Evolutionary conservation across 2,329 filamentous ascomycete genomes (phyloP).

Genomic region (Hypoxylon sp.): DNA sequence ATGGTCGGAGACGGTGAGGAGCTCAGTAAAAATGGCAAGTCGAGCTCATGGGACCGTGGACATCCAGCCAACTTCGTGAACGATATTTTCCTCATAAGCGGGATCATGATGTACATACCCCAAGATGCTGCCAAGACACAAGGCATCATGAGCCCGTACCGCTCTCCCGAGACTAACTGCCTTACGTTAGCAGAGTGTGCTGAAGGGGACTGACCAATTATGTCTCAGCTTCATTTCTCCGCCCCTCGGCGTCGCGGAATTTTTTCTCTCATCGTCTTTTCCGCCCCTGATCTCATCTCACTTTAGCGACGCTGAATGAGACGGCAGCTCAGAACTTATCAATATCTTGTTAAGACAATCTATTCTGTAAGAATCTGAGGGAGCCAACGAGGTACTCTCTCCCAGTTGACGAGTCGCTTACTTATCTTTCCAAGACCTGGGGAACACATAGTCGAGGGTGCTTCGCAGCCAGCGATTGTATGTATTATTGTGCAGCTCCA

Average conservation of each 20-base stretch:
- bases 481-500: conserved; percentile 25
- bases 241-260: conserved; percentile 40
- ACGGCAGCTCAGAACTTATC: conserved; percentile 24
- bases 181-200: conserved; percentile 35
- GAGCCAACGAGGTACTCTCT: conserved; percentile 15
- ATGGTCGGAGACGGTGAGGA: conserved; percentile 19
- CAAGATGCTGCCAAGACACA: conserved; percentile 39
- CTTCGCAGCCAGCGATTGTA: conserved; percentile 33
- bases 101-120: conserved; percentile 36
- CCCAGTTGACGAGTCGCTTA: conserved; percentile 31
- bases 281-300: conserved; percentile 37
- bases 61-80: conserved; percentile 16
- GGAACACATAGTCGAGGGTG: conserved; percentile 32
- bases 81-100: conserved; percentile 23
- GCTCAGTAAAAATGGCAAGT: conserved; percentile 3
- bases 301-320: conserved; percentile 8
- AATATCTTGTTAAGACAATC: conserved; percentile 21
- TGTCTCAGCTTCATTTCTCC: conserved; percentile 23
- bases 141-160: conserved; percentile 42
- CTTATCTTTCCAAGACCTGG: conserved; percentile 35
- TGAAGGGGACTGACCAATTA: conserved; percentile 33
- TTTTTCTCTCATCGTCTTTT: conserved; percentile 31
- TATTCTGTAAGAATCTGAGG: conserved; percentile 18
- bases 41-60: conserved; percentile 26
- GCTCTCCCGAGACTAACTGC: conserved; percentile 44